Base-by-base conservation (phyloP, 306 rosid species). In the cucumber (Cucumis sativus) region DNA sequence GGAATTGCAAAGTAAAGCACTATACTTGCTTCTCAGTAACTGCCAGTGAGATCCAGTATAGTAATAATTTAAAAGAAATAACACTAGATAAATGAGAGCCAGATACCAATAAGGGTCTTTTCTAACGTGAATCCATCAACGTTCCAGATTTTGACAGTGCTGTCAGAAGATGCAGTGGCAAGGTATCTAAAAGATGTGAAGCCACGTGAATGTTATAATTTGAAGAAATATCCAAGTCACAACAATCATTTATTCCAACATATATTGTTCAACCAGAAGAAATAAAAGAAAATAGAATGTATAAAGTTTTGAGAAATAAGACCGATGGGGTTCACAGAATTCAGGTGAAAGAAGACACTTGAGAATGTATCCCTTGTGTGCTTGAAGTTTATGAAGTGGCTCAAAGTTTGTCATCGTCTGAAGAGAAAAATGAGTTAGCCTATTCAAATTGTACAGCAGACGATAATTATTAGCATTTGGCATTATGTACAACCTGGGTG, bases 331-430 rank as follows among this genome's bases (percentile, higher is more conserved):
- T 78, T 96, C 99, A 79, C 98, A 92, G 84, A 96, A 92, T 79
- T 96, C 99, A 0, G 99, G 99, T 68, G 99, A 96, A 74, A 96
- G 88, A 57, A 96, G 96, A 84, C 98, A 96, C 82, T 96, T 92
- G 79, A 96, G 99, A 82, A 96, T 96, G 90, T 91, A 88, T 79
- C 96, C 98, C 78, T 78, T 79, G 85, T 96, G 99, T 45, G 99
- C 99, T 96, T 96, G 98, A 80, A 96, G 90, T 83, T 96, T 92
- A 87, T 96, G 99, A 84, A 92, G 98, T 58, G 99, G 99, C 85
- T 91, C 97, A 84, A 96, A 96, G 84, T 96, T 92, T 83, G 99
- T 92, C 98, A 88, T 89, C 69, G 98, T 96, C 98, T 96, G 93
- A 85, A n/a, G 41, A 80, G 73, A 85, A 78, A 17, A 79, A 60